phyloP scores from a whole-genome alignment of 306 rosid species.

The Oxytropis ochrocephala region DNA sequence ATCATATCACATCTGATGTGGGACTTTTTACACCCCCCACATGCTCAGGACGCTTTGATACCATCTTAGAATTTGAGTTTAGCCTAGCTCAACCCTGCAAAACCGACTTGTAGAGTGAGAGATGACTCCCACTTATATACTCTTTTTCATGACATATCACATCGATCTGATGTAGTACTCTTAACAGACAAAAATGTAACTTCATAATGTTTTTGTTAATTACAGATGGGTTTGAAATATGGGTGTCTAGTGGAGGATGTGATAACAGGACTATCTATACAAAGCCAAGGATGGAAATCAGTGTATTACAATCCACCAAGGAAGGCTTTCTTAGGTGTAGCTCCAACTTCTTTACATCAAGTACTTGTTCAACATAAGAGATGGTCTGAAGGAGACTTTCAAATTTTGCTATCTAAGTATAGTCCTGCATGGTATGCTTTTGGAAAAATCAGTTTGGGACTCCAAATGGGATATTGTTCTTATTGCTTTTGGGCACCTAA shows the following conservation, averaged over 20 bases:
- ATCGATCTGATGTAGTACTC: too few species aligned
- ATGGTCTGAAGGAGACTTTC: conserved; percentile 80
- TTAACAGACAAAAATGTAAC: too few species aligned
- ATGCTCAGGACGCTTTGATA: too few species aligned
- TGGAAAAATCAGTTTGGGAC: conserved; percentile 55
- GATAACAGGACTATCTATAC: conserved; percentile 65
- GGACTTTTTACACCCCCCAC: too few species aligned
- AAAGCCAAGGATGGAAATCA: conserved; percentile 69
- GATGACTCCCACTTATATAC: too few species aligned
- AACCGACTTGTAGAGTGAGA: too few species aligned
- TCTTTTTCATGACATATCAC: too few species aligned
- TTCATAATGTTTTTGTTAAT: background rate
- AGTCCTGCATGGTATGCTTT: conserved; percentile 52
- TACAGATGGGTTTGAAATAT: conserved; percentile 65
- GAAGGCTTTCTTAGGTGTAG: conserved; percentile 63
- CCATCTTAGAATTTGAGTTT: too few species aligned
- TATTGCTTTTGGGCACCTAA: conserved; percentile 59
- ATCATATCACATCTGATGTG: too few species aligned
- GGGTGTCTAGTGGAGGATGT: conserved; percentile 84
- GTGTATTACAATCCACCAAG: conserved; percentile 56
- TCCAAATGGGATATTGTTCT: conserved; percentile 47
- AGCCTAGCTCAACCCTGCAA: too few species aligned
- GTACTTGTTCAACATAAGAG: conserved; percentile 70
- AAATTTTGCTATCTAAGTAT: conserved; percentile 47
- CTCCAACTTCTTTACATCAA: conserved; percentile 47